These are phyloP conservation scores for Pterocarpus santalinus DNA, from an alignment of 306 rosid genomes.

Conservation along the genomic window DNA sequence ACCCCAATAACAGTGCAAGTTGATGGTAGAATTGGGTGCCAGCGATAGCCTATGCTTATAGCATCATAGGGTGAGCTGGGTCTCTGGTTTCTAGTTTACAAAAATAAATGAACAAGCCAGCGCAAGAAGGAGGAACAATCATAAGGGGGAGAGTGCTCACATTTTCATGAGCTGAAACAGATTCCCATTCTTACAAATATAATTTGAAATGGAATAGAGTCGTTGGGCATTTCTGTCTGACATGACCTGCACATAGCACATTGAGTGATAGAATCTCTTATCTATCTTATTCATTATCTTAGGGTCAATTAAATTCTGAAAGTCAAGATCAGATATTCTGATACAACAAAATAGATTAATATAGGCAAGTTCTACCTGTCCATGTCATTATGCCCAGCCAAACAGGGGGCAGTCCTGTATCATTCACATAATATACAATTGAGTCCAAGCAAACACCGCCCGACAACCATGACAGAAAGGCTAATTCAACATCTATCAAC, in stretches of 20 bases:
- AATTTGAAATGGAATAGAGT: not conserved
- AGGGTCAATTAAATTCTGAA: slow-evolving; percentile 4
- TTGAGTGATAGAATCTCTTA: not conserved
- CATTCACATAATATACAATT: slow-evolving; percentile 12
- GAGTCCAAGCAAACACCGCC: slow-evolving; percentile 29
- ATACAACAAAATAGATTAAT: not conserved
- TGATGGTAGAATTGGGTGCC: slow-evolving; percentile 11
- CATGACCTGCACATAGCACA: not conserved
- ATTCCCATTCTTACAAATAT: not conserved
- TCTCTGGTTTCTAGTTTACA: not conserved
- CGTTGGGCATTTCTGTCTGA: not conserved
- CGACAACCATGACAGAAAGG: slow-evolving; percentile 25
- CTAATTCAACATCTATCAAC: not conserved
- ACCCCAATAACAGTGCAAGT: not conserved
- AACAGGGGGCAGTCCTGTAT: slow-evolving; percentile 40
- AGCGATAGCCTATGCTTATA: not conserved
- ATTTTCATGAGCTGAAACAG: not conserved
- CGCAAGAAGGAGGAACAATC: not conserved
- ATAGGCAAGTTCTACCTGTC: slow-evolving; percentile 14
- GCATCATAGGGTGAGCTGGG: slow-evolving; percentile 24
- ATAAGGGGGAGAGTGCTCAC: not conserved
- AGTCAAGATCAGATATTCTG: not conserved
- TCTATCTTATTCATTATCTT: not conserved
- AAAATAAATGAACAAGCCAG: not conserved
- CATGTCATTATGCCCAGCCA: slow-evolving; percentile 30